These are phyloP conservation scores for Pontederia crassipes DNA, from an alignment of 176 grass and related monocot genomes.

Conservation along the genomic window DNA sequence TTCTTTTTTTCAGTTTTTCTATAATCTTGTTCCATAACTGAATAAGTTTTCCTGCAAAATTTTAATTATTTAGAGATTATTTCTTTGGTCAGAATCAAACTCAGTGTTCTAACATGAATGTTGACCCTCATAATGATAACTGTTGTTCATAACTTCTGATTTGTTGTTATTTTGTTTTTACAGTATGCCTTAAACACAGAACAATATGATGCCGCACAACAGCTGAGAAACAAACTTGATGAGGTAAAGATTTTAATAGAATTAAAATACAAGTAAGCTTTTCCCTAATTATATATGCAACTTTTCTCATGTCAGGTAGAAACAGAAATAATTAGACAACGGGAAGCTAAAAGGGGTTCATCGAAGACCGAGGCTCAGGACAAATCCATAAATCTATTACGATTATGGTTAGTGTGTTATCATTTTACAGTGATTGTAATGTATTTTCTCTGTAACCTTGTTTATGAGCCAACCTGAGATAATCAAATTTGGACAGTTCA, in stretches of 20 bases:
- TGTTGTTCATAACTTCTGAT: background rate
- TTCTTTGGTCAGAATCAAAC: no score
- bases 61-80: no score
- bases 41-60: no score
- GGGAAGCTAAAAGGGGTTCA: conserved; percentile 85
- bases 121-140: no score
- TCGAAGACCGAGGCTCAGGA: conserved; percentile 92
- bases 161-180: conserved; percentile 20
- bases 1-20: background rate
- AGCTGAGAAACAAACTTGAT: conserved; percentile 70
- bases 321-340: conserved; percentile 66
- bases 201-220: conserved; percentile 82
- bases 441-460: no score
- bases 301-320: conserved; percentile 46
- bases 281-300: conserved; percentile 11
- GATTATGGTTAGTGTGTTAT: conserved; percentile 49
- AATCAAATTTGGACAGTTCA: no score
- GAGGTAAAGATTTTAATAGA: conserved; percentile 46
- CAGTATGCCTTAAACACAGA: conserved; percentile 95
- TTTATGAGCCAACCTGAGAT: no score
- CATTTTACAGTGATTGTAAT: background rate
- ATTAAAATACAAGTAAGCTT: conserved; percentile 6
- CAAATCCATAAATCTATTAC: conserved; percentile 75
- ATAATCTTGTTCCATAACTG: no score
- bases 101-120: no score